Evolutionary conservation across 805 yeast species (phyloP).

Genomic region (Isabelozyma heimii): DNA sequence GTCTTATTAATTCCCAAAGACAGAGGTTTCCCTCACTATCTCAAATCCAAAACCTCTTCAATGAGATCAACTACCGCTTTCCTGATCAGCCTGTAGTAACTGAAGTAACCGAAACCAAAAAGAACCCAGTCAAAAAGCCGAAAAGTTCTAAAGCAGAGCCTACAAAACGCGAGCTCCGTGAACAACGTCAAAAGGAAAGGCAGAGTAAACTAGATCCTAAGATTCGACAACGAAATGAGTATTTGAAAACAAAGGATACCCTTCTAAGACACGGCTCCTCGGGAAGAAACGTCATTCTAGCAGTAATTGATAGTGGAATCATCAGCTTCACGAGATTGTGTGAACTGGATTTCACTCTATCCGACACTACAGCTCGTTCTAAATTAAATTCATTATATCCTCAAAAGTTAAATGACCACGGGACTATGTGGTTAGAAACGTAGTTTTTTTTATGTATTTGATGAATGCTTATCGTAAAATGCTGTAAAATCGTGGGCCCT

Average conservation of each 20-base stretch:
- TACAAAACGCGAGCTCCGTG: conserved; percentile 23
- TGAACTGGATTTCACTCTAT: conserved; percentile 47
- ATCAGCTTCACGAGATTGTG: conserved; percentile 60
- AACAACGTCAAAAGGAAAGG: conserved; percentile 22
- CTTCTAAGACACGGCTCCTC: conserved; percentile 51
- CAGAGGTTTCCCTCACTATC: conserved; percentile 44
- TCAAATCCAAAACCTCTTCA: conserved; percentile 36
- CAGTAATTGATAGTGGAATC: conserved; percentile 73
- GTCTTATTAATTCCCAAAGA: conserved; percentile 49
- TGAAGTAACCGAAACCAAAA: background rate
- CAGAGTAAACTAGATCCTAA: conserved; percentile 22
- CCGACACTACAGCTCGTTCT: background rate
- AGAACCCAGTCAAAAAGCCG: conserved; percentile 3
- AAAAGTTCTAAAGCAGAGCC: conserved; percentile 12
- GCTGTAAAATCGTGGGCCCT: too few species aligned
- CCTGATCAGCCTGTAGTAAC: conserved; percentile 1
- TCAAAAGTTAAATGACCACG: background rate
- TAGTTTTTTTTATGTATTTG: too few species aligned
- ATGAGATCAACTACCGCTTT: conserved; percentile 8
- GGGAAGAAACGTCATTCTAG: conserved; percentile 52
- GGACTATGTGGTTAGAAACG: background rate
- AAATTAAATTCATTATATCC: background rate
- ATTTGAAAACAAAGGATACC: conserved; percentile 29
- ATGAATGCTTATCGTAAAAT: too few species aligned
- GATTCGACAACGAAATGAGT: conserved; percentile 21